Evolutionary conservation across 2,329 filamentous ascomycete species (phyloP).

Genomic region (Aspergillus awamori): DNA sequence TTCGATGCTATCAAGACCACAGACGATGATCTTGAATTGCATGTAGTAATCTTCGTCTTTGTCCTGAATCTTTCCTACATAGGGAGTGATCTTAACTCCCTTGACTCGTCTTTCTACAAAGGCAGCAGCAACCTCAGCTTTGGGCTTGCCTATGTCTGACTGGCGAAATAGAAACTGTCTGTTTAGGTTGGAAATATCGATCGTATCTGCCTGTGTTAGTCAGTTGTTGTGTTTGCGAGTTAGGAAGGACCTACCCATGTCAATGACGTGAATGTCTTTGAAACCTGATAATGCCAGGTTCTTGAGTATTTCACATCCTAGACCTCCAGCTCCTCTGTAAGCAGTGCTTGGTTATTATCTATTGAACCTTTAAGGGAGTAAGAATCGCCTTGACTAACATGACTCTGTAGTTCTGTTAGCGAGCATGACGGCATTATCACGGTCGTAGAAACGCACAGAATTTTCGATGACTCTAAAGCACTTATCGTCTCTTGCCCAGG

Average conservation of each 20-base stretch:
- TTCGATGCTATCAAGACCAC: constrained; percentile 94
- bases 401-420: constrained; percentile 48
- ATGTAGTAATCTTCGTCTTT: constrained; percentile 96
- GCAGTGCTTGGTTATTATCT: constrained; percentile 31
- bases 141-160: constrained; percentile 86
- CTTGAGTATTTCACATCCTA: constrained; percentile 96
- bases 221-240: neutral
- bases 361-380: neutral
- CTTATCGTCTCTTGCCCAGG: constrained; percentile 56
- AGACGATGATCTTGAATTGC: constrained; percentile 92
- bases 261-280: constrained; percentile 96
- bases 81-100: constrained; percentile 88
- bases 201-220: constrained; percentile 70
- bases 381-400: constrained; percentile 46
- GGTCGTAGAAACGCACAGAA: constrained; percentile 61
- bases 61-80: constrained; percentile 94
- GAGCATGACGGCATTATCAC: constrained; percentile 4
- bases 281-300: constrained; percentile 94
- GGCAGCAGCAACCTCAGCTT: constrained; percentile 87
- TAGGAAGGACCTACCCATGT: constrained; percentile 71
- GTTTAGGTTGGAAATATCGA: constrained; percentile 97
- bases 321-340: constrained; percentile 80
- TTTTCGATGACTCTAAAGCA: constrained; percentile 69
- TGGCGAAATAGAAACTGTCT: constrained; percentile 95
- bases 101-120: constrained; percentile 90